These are phyloP conservation scores for Gaeumannomyces tritici DNA, from an alignment of 2,329 filamentous ascomycete species.

Conservation along the genomic window DNA sequence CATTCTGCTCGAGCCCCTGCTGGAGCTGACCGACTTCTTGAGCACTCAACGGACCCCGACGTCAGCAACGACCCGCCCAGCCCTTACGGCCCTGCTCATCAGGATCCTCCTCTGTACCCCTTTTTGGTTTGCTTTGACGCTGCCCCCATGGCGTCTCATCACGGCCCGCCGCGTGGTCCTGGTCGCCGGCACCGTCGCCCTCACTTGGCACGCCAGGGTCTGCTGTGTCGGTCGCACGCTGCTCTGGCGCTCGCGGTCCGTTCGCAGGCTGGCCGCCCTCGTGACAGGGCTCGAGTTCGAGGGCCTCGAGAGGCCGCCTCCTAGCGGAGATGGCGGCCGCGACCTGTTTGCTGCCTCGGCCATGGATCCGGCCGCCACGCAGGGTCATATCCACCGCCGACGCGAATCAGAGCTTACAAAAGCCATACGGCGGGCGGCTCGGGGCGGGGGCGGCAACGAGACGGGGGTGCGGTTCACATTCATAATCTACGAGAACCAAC, in stretches of 20 bases:
- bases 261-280: conserved; percentile 59
- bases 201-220: conserved; percentile 89
- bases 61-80: conserved; percentile 81
- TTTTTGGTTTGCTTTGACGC: conserved; percentile 73
- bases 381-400: conserved; percentile 18
- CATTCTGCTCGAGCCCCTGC: conserved; percentile 78
- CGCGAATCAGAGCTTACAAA: conserved; percentile 37
- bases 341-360: conserved; percentile 31
- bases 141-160: conserved; percentile 70
- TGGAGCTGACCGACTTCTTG: conserved; percentile 85
- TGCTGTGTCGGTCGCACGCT: conserved; percentile 78
- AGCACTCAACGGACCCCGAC: conserved; percentile 86
- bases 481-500: conserved; percentile 91
- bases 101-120: conserved; percentile 83
- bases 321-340: conserved; percentile 21
- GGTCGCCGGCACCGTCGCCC: conserved; percentile 72
- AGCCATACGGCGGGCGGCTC: conserved; percentile 24
- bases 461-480: conserved; percentile 93
- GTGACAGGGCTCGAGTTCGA: conserved; percentile 76
- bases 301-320: conserved; percentile 18
- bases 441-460: conserved; percentile 28
- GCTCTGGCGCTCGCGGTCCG: conserved; percentile 75
- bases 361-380: conserved; percentile 16
- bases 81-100: conserved; percentile 80
- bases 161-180: conserved; percentile 78